Percentiles rank a stretch among this genome's conserved stretches.
Conservation (phyloP, 2,329 filamentous ascomycete species). For the Trematosphaeria pertusa region DNA sequence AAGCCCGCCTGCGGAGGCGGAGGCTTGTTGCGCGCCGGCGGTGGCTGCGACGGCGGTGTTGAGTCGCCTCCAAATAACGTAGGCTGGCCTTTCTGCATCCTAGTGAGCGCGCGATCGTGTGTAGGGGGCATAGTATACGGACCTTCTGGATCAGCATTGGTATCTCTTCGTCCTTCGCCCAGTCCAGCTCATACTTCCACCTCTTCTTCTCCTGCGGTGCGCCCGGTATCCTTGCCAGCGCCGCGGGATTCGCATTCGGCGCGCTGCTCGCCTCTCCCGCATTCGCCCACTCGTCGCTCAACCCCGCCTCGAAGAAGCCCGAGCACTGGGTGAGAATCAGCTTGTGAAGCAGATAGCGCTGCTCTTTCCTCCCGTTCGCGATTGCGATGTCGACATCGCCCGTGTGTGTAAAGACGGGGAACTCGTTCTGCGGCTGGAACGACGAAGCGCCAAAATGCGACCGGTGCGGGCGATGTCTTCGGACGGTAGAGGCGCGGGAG, state of each 20-base stretch:
- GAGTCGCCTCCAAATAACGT: slow-evolving; percentile 66
- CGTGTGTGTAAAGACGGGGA: slow-evolving; percentile 86
- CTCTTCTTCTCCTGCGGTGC: slow-evolving; percentile 60
- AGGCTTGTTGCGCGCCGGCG: slow-evolving; percentile 68
- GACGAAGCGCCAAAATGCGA: slow-evolving; percentile 76
- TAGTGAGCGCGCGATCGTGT: slow-evolving; percentile 17
- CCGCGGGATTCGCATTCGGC: slow-evolving; percentile 34
- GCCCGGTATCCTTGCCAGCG: slow-evolving; percentile 50
- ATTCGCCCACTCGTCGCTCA: slow-evolving; percentile 77
- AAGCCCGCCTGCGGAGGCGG: slow-evolving; percentile 71
- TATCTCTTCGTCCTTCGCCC: slow-evolving; percentile 73
- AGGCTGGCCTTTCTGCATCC: slow-evolving; percentile 38
- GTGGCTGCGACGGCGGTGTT: slow-evolving; percentile 51
- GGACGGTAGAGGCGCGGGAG: slow-evolving; percentile 59
- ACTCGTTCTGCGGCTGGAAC: slow-evolving; percentile 82
- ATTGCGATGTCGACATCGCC: slow-evolving; percentile 93
- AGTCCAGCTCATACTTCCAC: slow-evolving; percentile 90
- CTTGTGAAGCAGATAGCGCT: slow-evolving; percentile 84
- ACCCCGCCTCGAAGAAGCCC: slow-evolving; percentile 90
- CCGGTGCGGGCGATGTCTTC: slow-evolving; percentile 78
- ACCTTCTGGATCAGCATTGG: slow-evolving; percentile 90
- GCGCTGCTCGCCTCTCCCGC: slow-evolving; percentile 39
- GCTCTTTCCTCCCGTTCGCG: slow-evolving; percentile 72
- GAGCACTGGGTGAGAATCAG: slow-evolving; percentile 89
- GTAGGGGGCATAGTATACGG: slow-evolving; percentile 11